Percentiles rank a stretch among this genome's conserved stretches.
Evolutionary conservation across 2,329 filamentous ascomycete species (phyloP).

Genomic region (Aspergillus caelatus): DNA sequence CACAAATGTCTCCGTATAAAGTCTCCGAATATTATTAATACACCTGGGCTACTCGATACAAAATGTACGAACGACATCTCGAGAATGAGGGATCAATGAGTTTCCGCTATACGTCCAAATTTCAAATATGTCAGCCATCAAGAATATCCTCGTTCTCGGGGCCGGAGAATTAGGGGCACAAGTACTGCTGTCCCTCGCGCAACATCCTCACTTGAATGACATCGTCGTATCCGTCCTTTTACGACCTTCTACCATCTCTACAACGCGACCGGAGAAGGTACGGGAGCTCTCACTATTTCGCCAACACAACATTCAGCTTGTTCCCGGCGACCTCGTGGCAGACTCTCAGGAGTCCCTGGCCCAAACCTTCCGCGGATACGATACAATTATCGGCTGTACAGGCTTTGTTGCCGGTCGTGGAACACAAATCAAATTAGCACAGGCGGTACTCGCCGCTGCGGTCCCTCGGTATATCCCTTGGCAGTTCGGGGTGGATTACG

Average conservation of each 20-base stretch:
- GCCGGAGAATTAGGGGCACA: constrained; percentile 67
- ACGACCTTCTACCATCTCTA: constrained; percentile 52
- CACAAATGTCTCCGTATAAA: background rate
- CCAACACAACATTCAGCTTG: constrained; percentile 37
- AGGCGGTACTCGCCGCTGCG: constrained; percentile 56
- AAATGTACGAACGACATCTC: background rate
- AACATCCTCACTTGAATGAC: constrained; percentile 46
- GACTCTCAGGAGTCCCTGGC: constrained; percentile 43
- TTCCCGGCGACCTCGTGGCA: constrained; percentile 49
- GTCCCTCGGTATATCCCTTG: constrained; percentile 65
- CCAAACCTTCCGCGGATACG: constrained; percentile 42
- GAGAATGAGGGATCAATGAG: too few species aligned
- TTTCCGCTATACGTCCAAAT: background rate
- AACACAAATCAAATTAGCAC: constrained; percentile 60
- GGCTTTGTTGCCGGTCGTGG: constrained; percentile 62
- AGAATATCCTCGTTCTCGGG: constrained; percentile 61
- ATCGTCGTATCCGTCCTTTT: constrained; percentile 57
- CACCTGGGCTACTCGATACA: background rate
- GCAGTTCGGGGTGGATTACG: constrained; percentile 76
- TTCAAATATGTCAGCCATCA: background rate
- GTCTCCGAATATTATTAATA: background rate
- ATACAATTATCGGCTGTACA: constrained; percentile 59
- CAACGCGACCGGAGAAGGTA: constrained; percentile 6
- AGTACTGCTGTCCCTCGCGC: constrained; percentile 55
- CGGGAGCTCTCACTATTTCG: constrained; percentile 7